phyloP scores from a whole-genome alignment of 1,139 yeast genomes.

The Komagataea norvegica region DNA sequence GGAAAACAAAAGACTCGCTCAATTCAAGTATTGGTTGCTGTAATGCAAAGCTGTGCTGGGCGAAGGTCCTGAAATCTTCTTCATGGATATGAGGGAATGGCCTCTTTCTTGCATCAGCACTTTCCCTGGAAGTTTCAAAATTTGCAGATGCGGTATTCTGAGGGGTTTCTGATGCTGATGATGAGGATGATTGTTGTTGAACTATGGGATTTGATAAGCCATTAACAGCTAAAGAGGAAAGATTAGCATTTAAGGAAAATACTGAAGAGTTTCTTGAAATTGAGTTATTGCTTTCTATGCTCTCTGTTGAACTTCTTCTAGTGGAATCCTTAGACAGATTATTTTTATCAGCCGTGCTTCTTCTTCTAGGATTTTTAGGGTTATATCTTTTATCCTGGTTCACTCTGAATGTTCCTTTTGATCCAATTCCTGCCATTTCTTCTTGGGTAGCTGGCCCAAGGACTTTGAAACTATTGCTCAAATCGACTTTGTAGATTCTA shows the following conservation, averaged over 20 bases:
- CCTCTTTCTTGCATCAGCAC: too few species aligned
- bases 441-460: conserved; percentile 9
- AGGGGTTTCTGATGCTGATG: too few species aligned
- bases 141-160: too few species aligned
- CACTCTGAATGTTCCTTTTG: conserved; percentile 1
- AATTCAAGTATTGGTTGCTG: too few species aligned
- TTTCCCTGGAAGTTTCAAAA: too few species aligned
- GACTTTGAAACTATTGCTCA: conserved; percentile 14
- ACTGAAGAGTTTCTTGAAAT: conserved; percentile 9
- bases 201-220: conserved; percentile 24
- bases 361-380: neutral
- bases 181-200: neutral
- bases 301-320: conserved; percentile 6
- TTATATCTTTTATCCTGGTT: neutral
- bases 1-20: too few species aligned
- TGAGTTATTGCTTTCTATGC: conserved; percentile 2
- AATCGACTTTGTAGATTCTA: conserved; percentile 11
- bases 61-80: too few species aligned
- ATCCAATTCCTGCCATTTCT: conserved; percentile 3
- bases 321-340: neutral
- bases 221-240: too few species aligned
- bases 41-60: too few species aligned
- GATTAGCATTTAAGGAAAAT: too few species aligned
- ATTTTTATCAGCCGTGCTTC: neutral
- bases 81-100: too few species aligned